Evolutionary conservation across 176 grass and related monocot species (phyloP).

Genomic region (Metroxylon sagu): DNA sequence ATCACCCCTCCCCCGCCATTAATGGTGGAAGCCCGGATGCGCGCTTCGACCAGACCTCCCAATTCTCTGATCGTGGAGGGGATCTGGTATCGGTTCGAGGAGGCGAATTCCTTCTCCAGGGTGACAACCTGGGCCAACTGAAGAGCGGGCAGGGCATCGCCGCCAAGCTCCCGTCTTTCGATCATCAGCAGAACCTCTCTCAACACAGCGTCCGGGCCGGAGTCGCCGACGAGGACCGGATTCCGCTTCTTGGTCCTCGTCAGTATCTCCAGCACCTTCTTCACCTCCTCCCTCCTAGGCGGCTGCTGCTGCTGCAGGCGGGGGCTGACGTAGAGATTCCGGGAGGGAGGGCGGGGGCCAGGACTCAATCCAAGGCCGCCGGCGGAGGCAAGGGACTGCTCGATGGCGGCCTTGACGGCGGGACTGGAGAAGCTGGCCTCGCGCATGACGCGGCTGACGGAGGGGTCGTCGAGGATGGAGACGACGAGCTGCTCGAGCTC

Average conservation of each 20-base stretch:
- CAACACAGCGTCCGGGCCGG: conserved; percentile 48
- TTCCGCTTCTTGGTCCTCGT: conserved; percentile 47
- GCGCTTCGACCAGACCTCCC: conserved; percentile 18
- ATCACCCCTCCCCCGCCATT: conserved; percentile 21
- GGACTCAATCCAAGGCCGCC: not conserved
- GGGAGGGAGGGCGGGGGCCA: too few relatives aligned
- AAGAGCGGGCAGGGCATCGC: not conserved
- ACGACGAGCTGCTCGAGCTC: conserved; percentile 64
- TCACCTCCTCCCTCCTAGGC: conserved; percentile 41
- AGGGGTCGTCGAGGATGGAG: conserved; percentile 85
- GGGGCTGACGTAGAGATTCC: conserved; percentile 25
- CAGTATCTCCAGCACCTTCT: conserved; percentile 50
- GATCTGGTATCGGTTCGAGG: conserved; percentile 27
- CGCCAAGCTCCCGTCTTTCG: conserved; percentile 41
- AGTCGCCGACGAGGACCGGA: conserved; percentile 69
- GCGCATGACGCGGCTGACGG: conserved; percentile 85
- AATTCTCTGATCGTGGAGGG: conserved; percentile 41
- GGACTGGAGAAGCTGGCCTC: conserved; percentile 81
- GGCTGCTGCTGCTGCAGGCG: conserved; percentile 19
- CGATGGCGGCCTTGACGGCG: conserved; percentile 46
- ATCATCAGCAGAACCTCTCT: conserved; percentile 46
- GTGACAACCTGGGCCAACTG: conserved; percentile 29
- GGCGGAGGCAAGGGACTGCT: conserved; percentile 7
- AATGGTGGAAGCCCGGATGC: not conserved
- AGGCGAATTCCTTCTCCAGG: conserved; percentile 22